Base-by-base conservation (phyloP, 768 basidiomycete species). In the Panus rudis region DNA sequence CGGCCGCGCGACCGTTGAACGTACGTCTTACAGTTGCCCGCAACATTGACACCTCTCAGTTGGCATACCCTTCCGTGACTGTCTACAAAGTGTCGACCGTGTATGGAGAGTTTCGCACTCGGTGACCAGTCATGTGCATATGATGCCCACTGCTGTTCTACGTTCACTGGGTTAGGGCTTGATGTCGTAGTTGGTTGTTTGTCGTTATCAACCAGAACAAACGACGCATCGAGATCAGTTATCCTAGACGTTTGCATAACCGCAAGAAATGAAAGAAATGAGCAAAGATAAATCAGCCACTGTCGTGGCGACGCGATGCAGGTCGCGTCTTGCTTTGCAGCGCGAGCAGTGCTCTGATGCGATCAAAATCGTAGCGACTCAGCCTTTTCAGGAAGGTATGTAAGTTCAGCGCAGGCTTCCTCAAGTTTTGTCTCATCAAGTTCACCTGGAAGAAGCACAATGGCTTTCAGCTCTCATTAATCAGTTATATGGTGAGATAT, bases 31-130 rank as follows among this genome's bases (percentile, higher is more conserved):
- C 77, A 81, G 23, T 71, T 75, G 4, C 90, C 92, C 3, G 85
- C 79, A 26, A 97, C 63, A 59, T 96, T 96, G 24, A 86, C 89
- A 7, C 93, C 93, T 47, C 91, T 71, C 28, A 92, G 66, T 44
- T 70, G 75, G 56, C 92, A 83, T 3, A 93, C 80, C 37, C 93
- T 76, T 3, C 87, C 88, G 53, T 79, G 77, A 1, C 63, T 64
- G 58, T 98, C 93, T 2, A 92, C 65, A 52, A 96, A 88, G 58
- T 96, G 80, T 13, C 89, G 70, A 0, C 92, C 92, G 41, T 76
- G 73, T 1, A 76, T 70, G 24, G 63, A 63, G 19, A 92, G 57
- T 12, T 60, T 60, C 19, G 78, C 78, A 23, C 57, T 46, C 12
- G 43, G 52, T 8, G 79, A 82, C 87, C 84, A 91, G 55, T 84